A percentile compares a stretch with the other conserved stretches of the same genome.
Conservation (phyloP, 306 rosid species). For the Senna siamea region DNA sequence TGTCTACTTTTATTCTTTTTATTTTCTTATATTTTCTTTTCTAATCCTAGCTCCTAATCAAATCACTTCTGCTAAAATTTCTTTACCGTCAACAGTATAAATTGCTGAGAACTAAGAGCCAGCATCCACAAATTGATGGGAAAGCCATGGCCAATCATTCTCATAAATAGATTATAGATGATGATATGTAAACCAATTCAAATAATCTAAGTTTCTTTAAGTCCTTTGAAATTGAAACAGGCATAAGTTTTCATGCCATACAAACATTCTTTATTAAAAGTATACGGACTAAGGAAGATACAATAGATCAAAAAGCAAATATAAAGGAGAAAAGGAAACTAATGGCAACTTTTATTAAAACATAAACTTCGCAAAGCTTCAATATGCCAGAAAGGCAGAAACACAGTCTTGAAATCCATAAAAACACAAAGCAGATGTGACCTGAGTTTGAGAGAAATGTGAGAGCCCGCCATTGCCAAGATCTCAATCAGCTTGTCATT, state of each 20-base stretch:
- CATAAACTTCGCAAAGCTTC: too few relatives aligned
- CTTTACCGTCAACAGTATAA: neutral
- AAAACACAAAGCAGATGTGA: conserved; percentile 39
- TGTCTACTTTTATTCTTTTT: too few relatives aligned
- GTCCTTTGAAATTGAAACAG: conserved; percentile 5
- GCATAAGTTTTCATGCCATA: neutral
- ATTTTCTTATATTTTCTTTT: too few relatives aligned
- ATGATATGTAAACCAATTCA: neutral
- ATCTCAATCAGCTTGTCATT: conserved; percentile 75
- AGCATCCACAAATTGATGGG: neutral
- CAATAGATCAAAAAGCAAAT: neutral
- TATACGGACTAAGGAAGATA: conserved; percentile 5
- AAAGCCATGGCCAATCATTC: neutral
- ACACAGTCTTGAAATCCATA: conserved; percentile 22
- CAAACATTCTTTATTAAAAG: conserved; percentile 28
- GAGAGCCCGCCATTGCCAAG: conserved; percentile 67
- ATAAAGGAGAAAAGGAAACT: neutral
- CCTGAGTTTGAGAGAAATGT: conserved; percentile 68
- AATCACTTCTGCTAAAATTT: neutral
- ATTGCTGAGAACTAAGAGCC: conserved; percentile 4
- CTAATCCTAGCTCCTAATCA: neutral
- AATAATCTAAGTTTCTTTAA: neutral
- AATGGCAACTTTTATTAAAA: neutral
- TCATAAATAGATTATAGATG: neutral
- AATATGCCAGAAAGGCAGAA: neutral